Conservation (phyloP, 805 yeast species). For the Nakazawaea wyomingensis region DNA sequence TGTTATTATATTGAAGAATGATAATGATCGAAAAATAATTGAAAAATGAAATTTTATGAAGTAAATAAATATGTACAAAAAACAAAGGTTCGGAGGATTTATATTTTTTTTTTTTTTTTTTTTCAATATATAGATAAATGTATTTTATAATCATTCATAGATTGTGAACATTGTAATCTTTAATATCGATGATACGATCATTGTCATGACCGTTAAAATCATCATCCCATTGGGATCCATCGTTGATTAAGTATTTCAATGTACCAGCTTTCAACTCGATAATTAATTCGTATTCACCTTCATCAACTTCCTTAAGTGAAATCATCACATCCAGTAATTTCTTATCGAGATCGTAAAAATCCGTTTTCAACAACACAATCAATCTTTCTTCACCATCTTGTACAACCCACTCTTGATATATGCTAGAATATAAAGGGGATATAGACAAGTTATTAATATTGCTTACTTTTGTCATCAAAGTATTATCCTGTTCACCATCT, state of each 20-base stretch:
- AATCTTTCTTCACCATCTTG: constrained; percentile 2
- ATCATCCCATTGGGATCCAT: not conserved
- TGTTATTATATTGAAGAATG: too few relatives aligned
- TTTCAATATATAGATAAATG: not conserved
- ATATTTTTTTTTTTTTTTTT: too few relatives aligned
- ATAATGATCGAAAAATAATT: too few relatives aligned
- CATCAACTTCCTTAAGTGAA: not conserved
- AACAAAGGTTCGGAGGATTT: too few relatives aligned
- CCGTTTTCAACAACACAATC: not conserved
- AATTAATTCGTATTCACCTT: not conserved
- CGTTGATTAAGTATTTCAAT: constrained; percentile 2
- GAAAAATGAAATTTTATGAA: too few relatives aligned
- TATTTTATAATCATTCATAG: too few relatives aligned
- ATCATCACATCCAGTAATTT: constrained; percentile 2
- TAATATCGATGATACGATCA: constrained; percentile 7
- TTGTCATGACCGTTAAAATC: not conserved
- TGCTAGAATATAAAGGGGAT: not conserved
- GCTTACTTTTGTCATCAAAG: not conserved
- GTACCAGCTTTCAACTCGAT: not conserved
- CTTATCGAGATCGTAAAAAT: not conserved
- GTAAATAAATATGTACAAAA: too few relatives aligned
- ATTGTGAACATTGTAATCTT: constrained; percentile 4
- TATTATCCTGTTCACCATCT: constrained; percentile 10
- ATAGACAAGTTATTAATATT: constrained; percentile 1
- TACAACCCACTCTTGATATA: constrained; percentile 6